Evolutionary conservation across 306 rosid species (phyloP), one percentile per base, ranked within the genome.

Genomic region (Aeschynomene evenia): DNA sequence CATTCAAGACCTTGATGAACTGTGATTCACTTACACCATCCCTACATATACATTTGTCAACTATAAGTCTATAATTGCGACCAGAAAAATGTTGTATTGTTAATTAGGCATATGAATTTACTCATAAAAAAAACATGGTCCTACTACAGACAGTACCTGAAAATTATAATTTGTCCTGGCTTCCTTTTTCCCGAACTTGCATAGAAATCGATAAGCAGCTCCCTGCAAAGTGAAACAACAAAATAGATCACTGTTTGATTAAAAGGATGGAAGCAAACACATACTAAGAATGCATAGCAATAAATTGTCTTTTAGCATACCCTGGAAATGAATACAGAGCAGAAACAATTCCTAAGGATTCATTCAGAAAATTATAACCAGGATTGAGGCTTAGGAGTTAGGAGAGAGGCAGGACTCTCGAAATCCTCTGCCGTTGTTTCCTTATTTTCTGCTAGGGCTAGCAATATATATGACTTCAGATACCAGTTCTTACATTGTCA

Each of bases 11-110:
- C 20, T 82, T 80, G 57, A 52, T 82, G 73, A 82, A 82, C 56
- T 82, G 75, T 3, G 83, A 57, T 36, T 82, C 86, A 65, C 86
- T 78, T 23, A 82, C 86, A 23, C 86, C 86, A 59, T 78, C 83
- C 76, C 86, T 81, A 49, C 34, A 45, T 4, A 55, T 16, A 62
- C 42, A 36, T 39, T 15, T 9, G 10, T 9, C 18, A 68, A 36
- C 15, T 2, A 4, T 12, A 46, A 16, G n/a, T n/a, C n/a, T n/a
- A n/a, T n/a, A n/a, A n/a, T 56, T 7, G 26, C 52, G 22, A 72
- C 1, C 14, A 23, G 8, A n/a, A 52, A 73, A 5, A 28, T 28
- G 31, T 28, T 28, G 5, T 5, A 5, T 28, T 28, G 31, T 28
- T 28, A 28, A n/a, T n/a, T n/a, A n/a, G n/a, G n/a, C n/a, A n/a